Conservation (phyloP, 176 grass and related monocot genomes). For the Oryza rufipogon region DNA sequence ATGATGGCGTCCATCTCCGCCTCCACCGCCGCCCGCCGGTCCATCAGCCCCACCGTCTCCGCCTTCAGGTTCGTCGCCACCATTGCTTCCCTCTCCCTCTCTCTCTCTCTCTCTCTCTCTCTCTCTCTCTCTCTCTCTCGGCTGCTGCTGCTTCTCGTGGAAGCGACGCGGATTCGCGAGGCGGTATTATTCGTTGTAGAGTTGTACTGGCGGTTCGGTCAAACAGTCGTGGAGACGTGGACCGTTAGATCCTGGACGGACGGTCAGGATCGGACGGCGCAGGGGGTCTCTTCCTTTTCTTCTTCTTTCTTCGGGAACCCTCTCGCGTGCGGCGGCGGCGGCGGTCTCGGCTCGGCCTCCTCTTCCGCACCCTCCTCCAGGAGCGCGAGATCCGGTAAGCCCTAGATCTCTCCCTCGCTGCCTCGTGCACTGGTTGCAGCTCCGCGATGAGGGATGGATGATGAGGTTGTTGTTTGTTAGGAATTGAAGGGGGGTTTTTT, state of each 20-base stretch:
- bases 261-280: neutral
- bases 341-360: no score
- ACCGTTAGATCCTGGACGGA: neutral
- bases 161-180: no score
- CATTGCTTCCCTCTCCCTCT: slow-evolving; percentile 40
- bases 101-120: neutral
- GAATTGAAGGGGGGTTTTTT: no score
- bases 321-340: slow-evolving; percentile 20
- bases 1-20: slow-evolving; percentile 88
- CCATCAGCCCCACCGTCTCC: slow-evolving; percentile 76
- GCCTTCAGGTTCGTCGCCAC: slow-evolving; percentile 89
- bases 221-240: fast-evolving
- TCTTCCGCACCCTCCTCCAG: no score
- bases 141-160: neutral
- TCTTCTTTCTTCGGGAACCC: slow-evolving; percentile 18
- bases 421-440: neutral
- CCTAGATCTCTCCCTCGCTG: neutral
- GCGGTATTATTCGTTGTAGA: no score
- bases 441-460: neutral
- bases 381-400: slow-evolving; percentile 7
- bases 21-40: slow-evolving; percentile 54
- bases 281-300: neutral
- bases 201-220: neutral
- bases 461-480: neutral
- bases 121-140: slow-evolving; percentile 1